Evolutionary conservation across 139 green algal genomes (phyloP), one percentile per base, ranked within the genome.

Genomic region (Tetratostichococcus sp.): DNA sequence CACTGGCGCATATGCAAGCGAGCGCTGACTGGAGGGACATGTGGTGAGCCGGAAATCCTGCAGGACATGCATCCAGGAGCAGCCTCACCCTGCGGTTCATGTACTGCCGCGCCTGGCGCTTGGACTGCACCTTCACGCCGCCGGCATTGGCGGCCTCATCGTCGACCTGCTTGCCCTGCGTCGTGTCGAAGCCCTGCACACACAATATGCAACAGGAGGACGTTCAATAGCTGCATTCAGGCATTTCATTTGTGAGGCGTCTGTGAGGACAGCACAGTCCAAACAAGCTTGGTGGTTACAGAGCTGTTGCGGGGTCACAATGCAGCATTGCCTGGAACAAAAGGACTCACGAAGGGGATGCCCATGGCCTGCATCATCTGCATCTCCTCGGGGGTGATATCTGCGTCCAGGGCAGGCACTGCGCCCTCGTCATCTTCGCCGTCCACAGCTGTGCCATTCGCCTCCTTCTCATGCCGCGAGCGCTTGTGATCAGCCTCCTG

Each of bases 41-140:
- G n/a, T n/a, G n/a, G n/a, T n/a, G n/a, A n/a, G n/a, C n/a, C n/a
- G n/a, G n/a, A n/a, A n/a, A n/a, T n/a, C n/a, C n/a, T n/a, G n/a
- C n/a, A n/a, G n/a, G n/a, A n/a, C n/a, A n/a, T n/a, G n/a, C n/a
- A n/a, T n/a, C n/a, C n/a, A n/a, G n/a, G n/a, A n/a, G n/a, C n/a
- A n/a, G n/a, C n/a, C n/a, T 21, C 32, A 86, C 79, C 71, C 81
- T 81, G 4, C 93, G 74, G 83, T 98, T 98, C 93, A 98, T 98
- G 82, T 93, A 98, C 85, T 98, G 93, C 34, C 93, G 77, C 1
- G 88, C 93, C 8, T 80, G 75, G 0, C 93, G 86, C 39, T 78
- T 94, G 43, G 85, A 88, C 76, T 91, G 93, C 30, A 87, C 80
- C 58, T 92, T 88, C 22, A 92, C 77, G 17, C 77, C 89, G 0